Conservation (phyloP, 2,329 filamentous ascomycete genomes). For the Eutypella sp. region DNA sequence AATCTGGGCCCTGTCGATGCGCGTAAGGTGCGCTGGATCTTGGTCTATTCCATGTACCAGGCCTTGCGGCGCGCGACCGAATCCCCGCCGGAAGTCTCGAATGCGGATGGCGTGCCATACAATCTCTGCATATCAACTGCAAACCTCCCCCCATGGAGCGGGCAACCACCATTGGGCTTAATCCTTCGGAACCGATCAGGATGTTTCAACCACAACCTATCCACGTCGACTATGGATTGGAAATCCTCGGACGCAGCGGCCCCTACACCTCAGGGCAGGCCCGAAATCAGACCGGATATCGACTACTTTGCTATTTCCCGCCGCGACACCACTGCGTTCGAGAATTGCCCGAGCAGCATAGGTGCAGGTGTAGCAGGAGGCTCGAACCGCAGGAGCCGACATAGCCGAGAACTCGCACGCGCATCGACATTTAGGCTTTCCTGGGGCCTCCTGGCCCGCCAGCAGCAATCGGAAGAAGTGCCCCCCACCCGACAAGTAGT, state of each 20-base stretch:
- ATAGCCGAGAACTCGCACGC: conserved; percentile 28
- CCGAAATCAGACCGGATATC: conserved; percentile 49
- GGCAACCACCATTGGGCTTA: conserved; percentile 21
- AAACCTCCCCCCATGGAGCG: conserved; percentile 43
- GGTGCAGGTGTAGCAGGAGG: conserved; percentile 5
- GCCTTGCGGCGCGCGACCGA: conserved; percentile 61
- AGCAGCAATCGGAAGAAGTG: conserved; percentile 4
- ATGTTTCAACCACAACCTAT: conserved; percentile 14
- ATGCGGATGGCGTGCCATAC: conserved; percentile 53
- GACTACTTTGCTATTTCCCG: conserved; percentile 47
- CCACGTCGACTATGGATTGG: conserved; percentile 7
- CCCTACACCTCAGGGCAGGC: conserved; percentile 14
- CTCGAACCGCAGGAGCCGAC: conserved; percentile 18
- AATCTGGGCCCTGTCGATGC: conserved; percentile 60
- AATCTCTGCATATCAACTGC: conserved; percentile 40
- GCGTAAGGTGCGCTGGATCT: conserved; percentile 72
- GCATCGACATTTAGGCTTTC: conserved; percentile 28
- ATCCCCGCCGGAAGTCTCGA: conserved; percentile 56
- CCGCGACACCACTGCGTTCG: conserved; percentile 14
- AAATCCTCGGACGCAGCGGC: conserved; percentile 12
- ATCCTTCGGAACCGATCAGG: conserved; percentile 26
- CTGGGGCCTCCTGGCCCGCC: conserved; percentile 23
- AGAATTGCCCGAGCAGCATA: conserved; percentile 2
- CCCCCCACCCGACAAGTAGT: background rate
- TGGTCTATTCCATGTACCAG: conserved; percentile 70